These are phyloP conservation scores for Neurospora intermedia DNA, from an alignment of 495 filamentous ascomycete genomes.

Conservation along the genomic window DNA sequence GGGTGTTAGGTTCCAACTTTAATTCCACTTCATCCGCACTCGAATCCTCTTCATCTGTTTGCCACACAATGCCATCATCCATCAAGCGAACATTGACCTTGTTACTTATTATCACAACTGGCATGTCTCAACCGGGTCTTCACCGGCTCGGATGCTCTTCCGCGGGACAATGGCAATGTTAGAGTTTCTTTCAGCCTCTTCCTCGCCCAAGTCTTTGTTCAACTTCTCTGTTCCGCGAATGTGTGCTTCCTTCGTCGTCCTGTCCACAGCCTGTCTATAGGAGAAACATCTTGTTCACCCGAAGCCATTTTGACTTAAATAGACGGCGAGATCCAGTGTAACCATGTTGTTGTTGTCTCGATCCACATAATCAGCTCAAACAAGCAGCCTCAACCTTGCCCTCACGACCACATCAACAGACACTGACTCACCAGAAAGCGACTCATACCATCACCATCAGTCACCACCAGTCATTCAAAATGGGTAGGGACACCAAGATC, in stretches of 20 bases:
- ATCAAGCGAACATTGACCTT: not conserved
- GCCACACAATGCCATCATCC: not conserved
- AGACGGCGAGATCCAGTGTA: not conserved
- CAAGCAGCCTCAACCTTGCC: not conserved
- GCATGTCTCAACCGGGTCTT: not conserved
- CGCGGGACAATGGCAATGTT: not conserved
- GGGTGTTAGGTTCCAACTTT: not conserved
- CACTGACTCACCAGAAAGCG: not conserved
- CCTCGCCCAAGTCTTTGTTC: not conserved
- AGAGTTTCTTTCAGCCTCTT: not conserved
- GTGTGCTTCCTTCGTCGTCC: not conserved
- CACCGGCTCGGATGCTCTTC: not conserved
- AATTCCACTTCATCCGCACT: not conserved
- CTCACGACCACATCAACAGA: not conserved
- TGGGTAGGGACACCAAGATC: not conserved
- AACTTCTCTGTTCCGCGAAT: not conserved
- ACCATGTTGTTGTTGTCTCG: not conserved
- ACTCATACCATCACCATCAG: not conserved
- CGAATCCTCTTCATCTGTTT: not conserved
- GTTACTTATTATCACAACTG: not conserved
- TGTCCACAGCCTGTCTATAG: not conserved
- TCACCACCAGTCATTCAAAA: not conserved
- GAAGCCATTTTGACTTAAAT: not conserved
- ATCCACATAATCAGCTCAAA: not conserved
- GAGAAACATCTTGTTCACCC: not conserved